A percentile compares a stretch with the other conserved stretches of the same genome.
Evolutionary conservation across 371 early-diverging fungal genomes (phyloP).

Genomic region (Mucor velutinosus): DNA sequence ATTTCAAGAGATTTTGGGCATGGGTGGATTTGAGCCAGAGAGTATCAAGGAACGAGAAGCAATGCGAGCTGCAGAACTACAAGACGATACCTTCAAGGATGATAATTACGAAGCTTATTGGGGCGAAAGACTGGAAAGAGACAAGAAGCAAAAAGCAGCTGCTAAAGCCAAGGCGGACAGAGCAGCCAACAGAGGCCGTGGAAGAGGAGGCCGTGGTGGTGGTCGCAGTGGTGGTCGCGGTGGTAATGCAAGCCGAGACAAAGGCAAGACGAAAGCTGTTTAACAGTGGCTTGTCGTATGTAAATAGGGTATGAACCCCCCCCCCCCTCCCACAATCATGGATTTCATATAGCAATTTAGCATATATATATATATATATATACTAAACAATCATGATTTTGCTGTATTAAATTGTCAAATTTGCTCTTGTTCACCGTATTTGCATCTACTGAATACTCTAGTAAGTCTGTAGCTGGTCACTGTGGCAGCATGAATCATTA

Average conservation of each 20-base stretch:
- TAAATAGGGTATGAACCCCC: no score
- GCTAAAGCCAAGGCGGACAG: neutral
- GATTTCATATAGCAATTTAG: no score
- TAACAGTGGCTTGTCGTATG: no score
- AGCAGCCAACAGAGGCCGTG: neutral
- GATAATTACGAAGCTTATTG: conserved; percentile 25
- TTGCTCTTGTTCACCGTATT: no score
- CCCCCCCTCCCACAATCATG: no score
- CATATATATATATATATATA: no score
- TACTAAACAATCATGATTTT: no score
- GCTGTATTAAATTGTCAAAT: no score
- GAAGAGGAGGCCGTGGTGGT: neutral
- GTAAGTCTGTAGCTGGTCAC: no score
- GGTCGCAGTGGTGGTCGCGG: neutral
- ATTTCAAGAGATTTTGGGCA: conserved; percentile 1
- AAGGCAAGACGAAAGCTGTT: neutral
- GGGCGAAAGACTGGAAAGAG: conserved; percentile 10
- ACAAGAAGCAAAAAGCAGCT: neutral
- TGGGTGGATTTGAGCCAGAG: neutral
- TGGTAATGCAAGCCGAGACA: neutral
- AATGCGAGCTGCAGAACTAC: neutral
- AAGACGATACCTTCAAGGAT: conserved; percentile 8
- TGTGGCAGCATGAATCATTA: no score
- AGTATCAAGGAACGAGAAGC: neutral
- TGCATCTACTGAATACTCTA: no score